Evolutionary conservation across 306 rosid species (phyloP).

Genomic region (Pyrus bretschneideri): DNA sequence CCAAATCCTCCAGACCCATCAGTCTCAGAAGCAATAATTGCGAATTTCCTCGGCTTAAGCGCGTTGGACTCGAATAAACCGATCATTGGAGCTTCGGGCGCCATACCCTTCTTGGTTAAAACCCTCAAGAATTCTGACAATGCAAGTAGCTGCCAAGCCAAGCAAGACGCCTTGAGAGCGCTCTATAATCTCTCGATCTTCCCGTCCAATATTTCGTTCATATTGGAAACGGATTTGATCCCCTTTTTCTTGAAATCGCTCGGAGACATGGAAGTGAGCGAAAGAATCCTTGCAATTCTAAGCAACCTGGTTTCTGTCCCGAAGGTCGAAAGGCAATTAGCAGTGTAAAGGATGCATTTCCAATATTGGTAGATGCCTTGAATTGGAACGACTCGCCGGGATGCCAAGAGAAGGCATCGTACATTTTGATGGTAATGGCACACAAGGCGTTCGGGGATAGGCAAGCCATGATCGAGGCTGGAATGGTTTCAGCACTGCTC

Average conservation of each 20-base stretch:
- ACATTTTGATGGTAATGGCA: conserved; percentile 92
- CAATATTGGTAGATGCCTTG: conserved; percentile 60
- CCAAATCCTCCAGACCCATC: conserved; percentile 37
- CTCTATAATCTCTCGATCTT: conserved; percentile 78
- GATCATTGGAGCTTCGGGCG: conserved; percentile 88
- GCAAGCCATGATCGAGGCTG: conserved; percentile 88
- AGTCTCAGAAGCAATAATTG: conserved; percentile 74
- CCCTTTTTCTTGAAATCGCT: conserved; percentile 40
- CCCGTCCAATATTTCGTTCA: conserved; percentile 47
- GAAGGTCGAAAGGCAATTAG: conserved; percentile 80
- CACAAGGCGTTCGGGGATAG: conserved; percentile 78
- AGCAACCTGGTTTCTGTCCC: conserved; percentile 60
- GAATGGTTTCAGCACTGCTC: conserved; percentile 68
- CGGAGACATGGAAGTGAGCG: conserved; percentile 89
- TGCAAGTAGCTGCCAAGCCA: conserved; percentile 45
- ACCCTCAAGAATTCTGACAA: conserved; percentile 36
- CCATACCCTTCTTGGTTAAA: conserved; percentile 70
- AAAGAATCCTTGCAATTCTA: conserved; percentile 59
- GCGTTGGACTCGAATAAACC: conserved; percentile 89
- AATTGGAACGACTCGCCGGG: conserved; percentile 82
- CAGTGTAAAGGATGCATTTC: conserved; percentile 38
- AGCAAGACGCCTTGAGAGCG: conserved; percentile 86
- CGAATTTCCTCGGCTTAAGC: conserved; percentile 87
- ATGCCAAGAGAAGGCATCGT: conserved; percentile 88
- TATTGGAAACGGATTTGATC: conserved; percentile 67